A percentile compares a stretch with the other conserved stretches of the same genome.
Conservation (phyloP, 768 basidiomycete genomes). For the Termitomyces sp. region DNA sequence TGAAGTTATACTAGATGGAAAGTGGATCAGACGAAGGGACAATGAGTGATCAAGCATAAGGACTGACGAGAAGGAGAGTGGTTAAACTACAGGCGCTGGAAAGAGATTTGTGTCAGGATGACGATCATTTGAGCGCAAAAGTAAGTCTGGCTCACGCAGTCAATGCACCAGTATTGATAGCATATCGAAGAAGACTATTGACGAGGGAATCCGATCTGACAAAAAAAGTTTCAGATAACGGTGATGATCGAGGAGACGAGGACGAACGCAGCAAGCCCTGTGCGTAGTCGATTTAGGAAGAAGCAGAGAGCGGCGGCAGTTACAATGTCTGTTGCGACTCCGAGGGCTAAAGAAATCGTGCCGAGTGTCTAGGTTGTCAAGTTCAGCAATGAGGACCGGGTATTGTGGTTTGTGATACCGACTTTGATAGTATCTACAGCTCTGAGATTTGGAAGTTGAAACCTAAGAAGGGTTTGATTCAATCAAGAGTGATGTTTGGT, state of each 20-base stretch:
- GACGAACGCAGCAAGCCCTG: constrained; percentile 46
- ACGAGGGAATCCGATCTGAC: constrained; percentile 58
- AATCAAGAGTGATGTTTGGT: neutral
- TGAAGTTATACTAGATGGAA: constrained; percentile 47
- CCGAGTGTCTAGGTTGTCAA: neutral
- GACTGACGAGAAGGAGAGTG: constrained; percentile 53
- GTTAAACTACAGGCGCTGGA: constrained; percentile 41
- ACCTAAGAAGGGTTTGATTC: constrained; percentile 22
- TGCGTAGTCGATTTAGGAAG: constrained; percentile 56
- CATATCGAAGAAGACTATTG: constrained; percentile 52
- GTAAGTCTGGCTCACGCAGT: constrained; percentile 42
- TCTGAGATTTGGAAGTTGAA: constrained; percentile 38
- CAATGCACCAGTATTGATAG: constrained; percentile 62
- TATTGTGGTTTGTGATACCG: constrained; percentile 7
- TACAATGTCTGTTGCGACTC: constrained; percentile 55
- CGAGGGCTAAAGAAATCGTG: constrained; percentile 22
- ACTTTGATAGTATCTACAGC: constrained; percentile 46
- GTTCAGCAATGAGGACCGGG: neutral
- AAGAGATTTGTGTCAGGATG: neutral
- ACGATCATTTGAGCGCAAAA: neutral
- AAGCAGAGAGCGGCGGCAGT: constrained; percentile 55
- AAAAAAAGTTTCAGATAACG: neutral
- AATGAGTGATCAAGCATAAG: neutral
- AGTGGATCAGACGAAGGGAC: neutral
- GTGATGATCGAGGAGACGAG: neutral